A percentile compares a stretch with the other conserved stretches of the same genome.
phyloP scores from a whole-genome alignment of 2,329 filamentous ascomycete species.

The Arthrinium puccinioides region DNA sequence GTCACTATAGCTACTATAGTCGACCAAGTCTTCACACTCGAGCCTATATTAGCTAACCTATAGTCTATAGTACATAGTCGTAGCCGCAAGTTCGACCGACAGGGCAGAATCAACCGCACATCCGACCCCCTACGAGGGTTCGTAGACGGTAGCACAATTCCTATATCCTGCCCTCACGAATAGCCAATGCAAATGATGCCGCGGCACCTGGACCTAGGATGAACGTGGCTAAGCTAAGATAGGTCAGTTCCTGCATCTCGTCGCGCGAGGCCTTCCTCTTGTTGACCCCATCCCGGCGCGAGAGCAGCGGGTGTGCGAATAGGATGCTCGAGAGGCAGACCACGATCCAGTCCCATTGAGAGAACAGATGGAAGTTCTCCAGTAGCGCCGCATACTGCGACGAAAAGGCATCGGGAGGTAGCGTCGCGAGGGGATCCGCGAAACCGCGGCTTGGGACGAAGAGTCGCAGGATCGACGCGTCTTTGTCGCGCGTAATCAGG shows the following conservation, averaged over 20 bases:
- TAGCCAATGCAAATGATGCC: background rate
- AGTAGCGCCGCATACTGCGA: background rate
- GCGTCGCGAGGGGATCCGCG: background rate
- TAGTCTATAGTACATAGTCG: too few relatives aligned
- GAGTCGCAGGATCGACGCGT: background rate
- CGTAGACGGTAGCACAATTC: too few relatives aligned
- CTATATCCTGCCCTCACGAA: background rate
- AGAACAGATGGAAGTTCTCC: background rate
- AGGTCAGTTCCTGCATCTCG: background rate
- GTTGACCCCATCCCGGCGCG: background rate
- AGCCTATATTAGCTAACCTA: too few relatives aligned
- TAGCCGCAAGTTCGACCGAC: too few relatives aligned
- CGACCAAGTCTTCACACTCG: too few relatives aligned
- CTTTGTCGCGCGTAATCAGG: background rate
- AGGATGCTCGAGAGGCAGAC: background rate
- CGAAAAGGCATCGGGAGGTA: background rate
- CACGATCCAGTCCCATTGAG: background rate
- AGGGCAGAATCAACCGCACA: too few relatives aligned
- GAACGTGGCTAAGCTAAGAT: background rate
- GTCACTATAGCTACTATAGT: too few relatives aligned
- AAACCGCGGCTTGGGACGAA: too few relatives aligned
- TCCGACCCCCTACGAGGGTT: too few relatives aligned
- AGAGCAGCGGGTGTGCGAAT: background rate
- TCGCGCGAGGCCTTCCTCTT: background rate
- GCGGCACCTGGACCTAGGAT: background rate